Evolutionary conservation across 495 filamentous ascomycete species (phyloP).

Genomic region (Daldinia caldariorum): DNA sequence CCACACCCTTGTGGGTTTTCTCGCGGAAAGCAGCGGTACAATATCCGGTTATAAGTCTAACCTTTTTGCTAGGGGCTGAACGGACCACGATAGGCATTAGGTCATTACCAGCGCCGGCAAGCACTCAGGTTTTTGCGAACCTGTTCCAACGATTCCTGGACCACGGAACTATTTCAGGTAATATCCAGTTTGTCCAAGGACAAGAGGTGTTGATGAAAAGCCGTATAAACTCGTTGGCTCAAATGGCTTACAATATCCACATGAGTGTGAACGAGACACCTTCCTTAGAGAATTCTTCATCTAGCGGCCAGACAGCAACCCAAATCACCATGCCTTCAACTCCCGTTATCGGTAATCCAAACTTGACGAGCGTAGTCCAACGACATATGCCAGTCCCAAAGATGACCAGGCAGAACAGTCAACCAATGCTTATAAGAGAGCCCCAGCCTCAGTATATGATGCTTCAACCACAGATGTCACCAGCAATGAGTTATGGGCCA

Average conservation of each 20-base stretch:
- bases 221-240: conserved; percentile 13
- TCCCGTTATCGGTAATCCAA: background rate
- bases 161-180: background rate
- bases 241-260: conserved; percentile 8
- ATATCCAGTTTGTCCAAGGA: conserved; percentile 12
- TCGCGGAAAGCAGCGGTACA: background rate
- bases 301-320: conserved; percentile 23
- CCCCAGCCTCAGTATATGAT: conserved; percentile 5
- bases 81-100: conserved; percentile 13
- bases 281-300: conserved; percentile 23
- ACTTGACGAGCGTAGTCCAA: background rate
- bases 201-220: conserved; percentile 9
- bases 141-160: conserved; percentile 4
- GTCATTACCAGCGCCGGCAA: conserved; percentile 3
- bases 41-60: background rate
- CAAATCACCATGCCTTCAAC: conserved; percentile 9
- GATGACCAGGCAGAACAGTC: background rate
- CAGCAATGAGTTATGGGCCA: conserved; percentile 3
- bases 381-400: conserved; percentile 6
- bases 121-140: background rate
- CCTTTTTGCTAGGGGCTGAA: conserved; percentile 12
- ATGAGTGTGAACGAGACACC: conserved; percentile 6
- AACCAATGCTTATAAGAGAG: conserved; percentile 10
- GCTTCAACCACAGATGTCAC: conserved; percentile 5
- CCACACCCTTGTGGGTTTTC: conserved; percentile 22